Evolutionary conservation across 352 stramenopile genomes (phyloP).

Genomic region (Phytopythium chamaehyphon): DNA sequence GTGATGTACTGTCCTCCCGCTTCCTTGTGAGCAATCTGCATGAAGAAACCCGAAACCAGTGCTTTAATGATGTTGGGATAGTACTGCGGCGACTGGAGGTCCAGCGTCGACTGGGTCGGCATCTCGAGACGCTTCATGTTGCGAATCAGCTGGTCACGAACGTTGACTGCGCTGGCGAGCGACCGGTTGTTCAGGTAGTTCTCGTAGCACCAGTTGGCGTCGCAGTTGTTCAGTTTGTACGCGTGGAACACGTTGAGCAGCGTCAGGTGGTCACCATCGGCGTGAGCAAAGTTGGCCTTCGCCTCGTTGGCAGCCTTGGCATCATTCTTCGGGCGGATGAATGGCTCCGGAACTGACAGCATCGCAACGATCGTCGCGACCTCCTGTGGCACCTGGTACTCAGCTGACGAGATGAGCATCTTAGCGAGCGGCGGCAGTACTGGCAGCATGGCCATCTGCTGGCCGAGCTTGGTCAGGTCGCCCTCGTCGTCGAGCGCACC

Average conservation of each 20-base stretch:
- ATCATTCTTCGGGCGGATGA: conserved; percentile 95
- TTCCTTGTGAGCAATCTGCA: conserved; percentile 92
- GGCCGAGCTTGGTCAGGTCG: conserved; percentile 90
- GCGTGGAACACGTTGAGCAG: conserved; percentile 97
- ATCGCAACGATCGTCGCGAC: conserved; percentile 97
- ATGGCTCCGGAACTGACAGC: conserved; percentile 92
- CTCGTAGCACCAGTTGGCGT: conserved; percentile 96
- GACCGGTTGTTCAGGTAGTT: conserved; percentile 98
- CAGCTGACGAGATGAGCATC: conserved; percentile 93
- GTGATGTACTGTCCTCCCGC: conserved; percentile 95
- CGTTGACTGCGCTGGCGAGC: conserved; percentile 92
- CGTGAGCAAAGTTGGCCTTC: conserved; percentile 94
- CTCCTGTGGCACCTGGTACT: conserved; percentile 96
- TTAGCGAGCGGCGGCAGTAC: conserved; percentile 98
- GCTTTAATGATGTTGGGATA: conserved; percentile 93
- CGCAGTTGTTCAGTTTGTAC: conserved; percentile 92
- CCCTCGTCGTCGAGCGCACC: conserved; percentile 97
- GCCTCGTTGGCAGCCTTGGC: conserved; percentile 96
- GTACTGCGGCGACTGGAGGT: conserved; percentile 84
- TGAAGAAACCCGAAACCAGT: conserved; percentile 97
- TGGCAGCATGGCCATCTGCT: conserved; percentile 95
- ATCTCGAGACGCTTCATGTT: conserved; percentile 95
- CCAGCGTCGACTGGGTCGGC: conserved; percentile 63
- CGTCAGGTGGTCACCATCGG: conserved; percentile 97
- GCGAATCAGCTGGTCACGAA: conserved; percentile 95